These are phyloP conservation scores for Chalciporus pseudorubinellus DNA, from an alignment of 768 basidiomycete species.

Conservation along the genomic window DNA sequence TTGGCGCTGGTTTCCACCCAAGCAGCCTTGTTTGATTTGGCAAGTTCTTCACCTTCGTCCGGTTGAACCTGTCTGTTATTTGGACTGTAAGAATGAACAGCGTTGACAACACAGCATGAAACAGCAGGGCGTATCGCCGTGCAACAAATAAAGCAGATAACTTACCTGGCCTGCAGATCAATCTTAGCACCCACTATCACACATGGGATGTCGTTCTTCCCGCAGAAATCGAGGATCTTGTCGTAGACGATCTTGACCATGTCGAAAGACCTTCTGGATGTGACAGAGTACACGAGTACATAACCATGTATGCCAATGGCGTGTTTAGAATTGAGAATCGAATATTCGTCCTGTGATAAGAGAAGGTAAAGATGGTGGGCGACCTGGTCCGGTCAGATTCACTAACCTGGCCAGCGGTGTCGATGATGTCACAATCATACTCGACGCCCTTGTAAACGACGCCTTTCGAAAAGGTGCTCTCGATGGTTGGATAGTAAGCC, in stretches of 20 bases:
- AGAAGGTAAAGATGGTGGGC: slow-evolving; percentile 5
- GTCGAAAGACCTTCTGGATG: slow-evolving; percentile 85
- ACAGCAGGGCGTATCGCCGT: slow-evolving; percentile 9
- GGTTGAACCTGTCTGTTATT: slow-evolving; percentile 68
- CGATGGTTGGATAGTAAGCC: slow-evolving; percentile 94
- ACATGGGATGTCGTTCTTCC: slow-evolving; percentile 81
- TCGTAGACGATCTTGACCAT: slow-evolving; percentile 93
- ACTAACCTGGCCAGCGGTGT: slow-evolving; percentile 93
- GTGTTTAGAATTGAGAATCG: slow-evolving; percentile 89
- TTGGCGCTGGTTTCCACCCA: slow-evolving; percentile 91
- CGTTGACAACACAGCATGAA: slow-evolving; percentile 12
- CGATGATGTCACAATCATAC: slow-evolving; percentile 96
- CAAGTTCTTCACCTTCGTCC: slow-evolving; percentile 73
- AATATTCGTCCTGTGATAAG: slow-evolving; percentile 81
- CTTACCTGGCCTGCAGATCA: slow-evolving; percentile 75
- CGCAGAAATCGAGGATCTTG: slow-evolving; percentile 89
- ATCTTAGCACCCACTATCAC: slow-evolving; percentile 93
- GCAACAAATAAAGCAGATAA: slow-evolving; percentile 15
- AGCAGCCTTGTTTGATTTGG: slow-evolving; percentile 66
- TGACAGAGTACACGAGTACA: slow-evolving; percentile 93
- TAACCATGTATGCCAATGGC: slow-evolving; percentile 98
- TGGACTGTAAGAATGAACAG: slow-evolving; percentile 32
- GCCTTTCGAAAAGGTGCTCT: slow-evolving; percentile 81
- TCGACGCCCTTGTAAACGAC: slow-evolving; percentile 86
- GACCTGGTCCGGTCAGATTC: background rate